Percentiles rank a stretch among this genome's conserved stretches.
Evolutionary conservation across 2,329 filamentous ascomycete species (phyloP).

Genomic region (Myriosclerotinia curreyana): DNA sequence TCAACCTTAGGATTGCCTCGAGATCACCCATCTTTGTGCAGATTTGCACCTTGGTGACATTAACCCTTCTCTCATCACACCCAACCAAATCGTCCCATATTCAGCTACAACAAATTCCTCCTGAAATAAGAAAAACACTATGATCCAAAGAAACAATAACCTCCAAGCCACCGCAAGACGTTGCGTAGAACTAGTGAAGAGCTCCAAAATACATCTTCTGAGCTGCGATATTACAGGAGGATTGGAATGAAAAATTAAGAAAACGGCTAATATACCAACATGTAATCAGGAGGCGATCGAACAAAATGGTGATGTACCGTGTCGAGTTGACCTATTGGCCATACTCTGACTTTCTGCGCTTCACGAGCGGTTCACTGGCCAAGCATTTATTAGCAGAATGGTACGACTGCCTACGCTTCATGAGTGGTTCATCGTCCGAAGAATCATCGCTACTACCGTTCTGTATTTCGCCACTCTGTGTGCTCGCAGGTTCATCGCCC

Average conservation of each 20-base stretch:
- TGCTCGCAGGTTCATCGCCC: not conserved
- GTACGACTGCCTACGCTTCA: not conserved
- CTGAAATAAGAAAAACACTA: not conserved
- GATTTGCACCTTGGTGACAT: too few relatives aligned
- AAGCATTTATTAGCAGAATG: not conserved
- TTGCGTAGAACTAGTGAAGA: not conserved
- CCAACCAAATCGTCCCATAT: not conserved
- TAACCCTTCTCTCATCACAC: not conserved
- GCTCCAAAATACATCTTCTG: not conserved
- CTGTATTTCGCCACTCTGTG: not conserved
- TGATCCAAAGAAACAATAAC: not conserved
- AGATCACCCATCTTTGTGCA: not conserved
- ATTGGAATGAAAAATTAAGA: not conserved
- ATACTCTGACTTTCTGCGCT: not conserved
- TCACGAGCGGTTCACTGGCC: not conserved
- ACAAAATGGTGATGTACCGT: not conserved
- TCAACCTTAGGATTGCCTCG: too few relatives aligned
- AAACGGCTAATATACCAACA: not conserved
- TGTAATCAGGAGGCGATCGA: too few relatives aligned
- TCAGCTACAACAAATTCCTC: not conserved
- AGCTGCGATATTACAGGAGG: not conserved
- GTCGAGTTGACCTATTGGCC: not conserved
- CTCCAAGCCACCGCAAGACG: not conserved
- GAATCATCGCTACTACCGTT: not conserved
- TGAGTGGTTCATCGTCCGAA: not conserved